Conservation (phyloP, 352 stramenopile genomes). For the Phytopythium montanum region DNA sequence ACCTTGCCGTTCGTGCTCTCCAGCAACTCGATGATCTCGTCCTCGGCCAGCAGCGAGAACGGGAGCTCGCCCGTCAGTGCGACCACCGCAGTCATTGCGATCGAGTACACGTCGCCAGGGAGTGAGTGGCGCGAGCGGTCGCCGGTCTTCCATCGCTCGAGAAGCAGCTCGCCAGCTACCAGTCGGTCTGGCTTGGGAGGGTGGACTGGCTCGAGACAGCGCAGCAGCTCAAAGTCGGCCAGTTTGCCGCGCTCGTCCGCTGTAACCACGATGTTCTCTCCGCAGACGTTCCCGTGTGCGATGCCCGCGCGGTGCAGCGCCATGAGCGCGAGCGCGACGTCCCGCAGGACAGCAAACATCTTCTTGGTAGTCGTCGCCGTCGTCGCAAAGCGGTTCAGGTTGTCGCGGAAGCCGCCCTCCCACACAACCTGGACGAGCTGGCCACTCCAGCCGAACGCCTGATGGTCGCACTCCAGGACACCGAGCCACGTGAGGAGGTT, state of each 20-base stretch:
- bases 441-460: neutral
- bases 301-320: neutral
- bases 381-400: neutral
- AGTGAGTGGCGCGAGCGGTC: neutral
- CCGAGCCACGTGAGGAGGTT: neutral
- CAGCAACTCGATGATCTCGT: neutral
- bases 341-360: neutral
- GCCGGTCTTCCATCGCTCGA: neutral
- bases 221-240: neutral
- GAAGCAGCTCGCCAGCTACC: neutral
- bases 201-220: neutral
- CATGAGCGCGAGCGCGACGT: neutral
- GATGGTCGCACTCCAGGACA: neutral
- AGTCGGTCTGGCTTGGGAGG: neutral
- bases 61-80: neutral
- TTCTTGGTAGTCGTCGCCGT: neutral
- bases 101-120: neutral
- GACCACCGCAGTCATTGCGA: neutral
- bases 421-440: neutral
- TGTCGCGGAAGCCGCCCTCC: slow-evolving; percentile 1
- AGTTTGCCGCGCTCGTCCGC: neutral
- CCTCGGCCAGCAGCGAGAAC: neutral
- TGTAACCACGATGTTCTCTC: neutral
- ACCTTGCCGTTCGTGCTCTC: neutral
- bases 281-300: neutral